Base-by-base conservation (phyloP, 2,329 filamentous ascomycete genomes). In the Plenodomus lindquistii region DNA sequence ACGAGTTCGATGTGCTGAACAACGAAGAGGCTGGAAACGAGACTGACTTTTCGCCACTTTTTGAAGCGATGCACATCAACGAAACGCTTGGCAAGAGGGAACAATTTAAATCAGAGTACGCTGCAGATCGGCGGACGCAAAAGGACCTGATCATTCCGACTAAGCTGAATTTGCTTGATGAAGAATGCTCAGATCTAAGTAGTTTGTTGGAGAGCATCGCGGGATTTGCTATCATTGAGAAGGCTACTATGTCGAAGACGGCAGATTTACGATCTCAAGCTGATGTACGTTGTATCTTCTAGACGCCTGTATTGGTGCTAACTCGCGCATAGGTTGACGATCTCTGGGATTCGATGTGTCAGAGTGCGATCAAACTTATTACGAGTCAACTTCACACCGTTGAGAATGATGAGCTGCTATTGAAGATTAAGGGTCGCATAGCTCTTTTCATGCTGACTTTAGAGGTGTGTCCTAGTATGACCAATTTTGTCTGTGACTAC, bases 281-380 rank as follows among this genome's bases (percentile, higher is more conserved):
- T 57, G 94, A 99, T 76, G 92, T 93, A 71, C 72, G 83, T 55
- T 21, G 20, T 17, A 0, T n/a, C 1, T 10, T 2, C 20, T 2
- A 42, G 15, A 4, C 13, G 3, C 0, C 17, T 8, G 13, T 16
- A 18, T 16, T 37, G 24, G 37, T 2, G 20, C 52, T 56, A 38
- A 58, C 27, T 6, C 22, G 20, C 11, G 31, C 22, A 38, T 22
- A 92, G 88, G 85, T 97, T n/a, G 94, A 99, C 66, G 94, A 97
- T 73, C 78, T 99, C 2, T 99, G 94, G 94, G 93, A 97, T 64
- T 97, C 92, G 0, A 94, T 97, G 89, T 97, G 93, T 67, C 89
- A 92, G 65, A 86, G 87, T 37, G 87, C 90, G 0, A 91, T 97
- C 58, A 82, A 81, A 8, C 78, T 97, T 40, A 95, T 96, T 54